Base-by-base conservation (phyloP, 257 asterid species). In the Cruciata laevipes region DNA sequence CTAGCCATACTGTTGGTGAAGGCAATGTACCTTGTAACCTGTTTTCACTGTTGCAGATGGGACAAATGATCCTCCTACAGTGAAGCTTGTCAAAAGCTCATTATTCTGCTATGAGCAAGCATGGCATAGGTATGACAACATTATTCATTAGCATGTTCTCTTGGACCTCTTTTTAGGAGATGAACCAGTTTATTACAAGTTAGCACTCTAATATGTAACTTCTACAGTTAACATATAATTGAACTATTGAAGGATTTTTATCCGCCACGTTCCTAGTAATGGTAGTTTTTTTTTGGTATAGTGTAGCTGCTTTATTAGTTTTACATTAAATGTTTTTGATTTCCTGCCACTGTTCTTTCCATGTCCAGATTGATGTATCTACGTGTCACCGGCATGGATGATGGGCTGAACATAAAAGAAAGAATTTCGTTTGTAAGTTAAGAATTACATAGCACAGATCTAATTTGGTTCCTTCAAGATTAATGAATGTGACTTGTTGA, bases 41-140 rank as follows among this genome's bases (percentile, higher is more conserved):
- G 44, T 75, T 61, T 67, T 20, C 75, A 60, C 74, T 58, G 63
- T 72, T 75, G 76, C 90, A 93, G 99, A 84, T 63, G 87, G 83
- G 68, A 74, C 71, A 61, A 76, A 75, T 77, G 90, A 79, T 55
- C 84, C 90, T 78, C 87, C 95, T 65, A 71, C 78, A 37, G 88
- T 93, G 67, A 90, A 88, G 86, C 92, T 90, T 20, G 89, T 93
- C 62, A 93, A 90, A 71, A 93, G 99, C 84, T 86, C 99, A 77
- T 55, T 93, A 76, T 93, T 93, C 82, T 82, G 96, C 79, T 86
- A 88, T 52, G 97, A 93, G 83, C 99, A 93, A 82, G 97, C 99
- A 81, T 93, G 99, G 99, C 99, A 90, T 80, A 93, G 97, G 99
- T 89, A 66, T 18, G 6, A 18, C 59, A 40, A 14, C 55, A 53